Evolutionary conservation across 177 flowering plant genomes (phyloP), one percentile per base, ranked within the genome.

Genomic region (Telopea speciosissima): DNA sequence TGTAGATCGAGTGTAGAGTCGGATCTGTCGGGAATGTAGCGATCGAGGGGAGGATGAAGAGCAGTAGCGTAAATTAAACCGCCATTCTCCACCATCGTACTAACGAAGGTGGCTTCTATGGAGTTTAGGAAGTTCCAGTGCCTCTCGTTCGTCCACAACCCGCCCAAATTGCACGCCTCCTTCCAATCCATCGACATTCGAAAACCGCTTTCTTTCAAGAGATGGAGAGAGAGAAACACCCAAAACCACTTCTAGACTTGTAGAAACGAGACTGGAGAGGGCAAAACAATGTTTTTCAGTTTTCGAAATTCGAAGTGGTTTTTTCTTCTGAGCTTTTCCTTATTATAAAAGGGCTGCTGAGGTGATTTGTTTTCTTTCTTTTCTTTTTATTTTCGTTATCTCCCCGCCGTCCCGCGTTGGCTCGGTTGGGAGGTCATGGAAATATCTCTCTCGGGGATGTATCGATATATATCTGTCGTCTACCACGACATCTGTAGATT

Each of bases 21-120:
- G 6, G 71, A 62, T 13, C 59, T 68, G 31, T 68, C 75, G 1
- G 75, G 75, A n/a, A 73, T 44, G 52, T 62, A 73, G n/a, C 75
- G 75, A 49, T 73, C 68, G 19, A 73, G 67, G 31, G 23, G 70
- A 28, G 26, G 62, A 67, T 14, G 16, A 65, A 3, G 54, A 65
- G 19, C 36, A 26, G 65, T 14, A 1, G 36, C 65, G 40, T 28
- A 28, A 6, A 17, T 14, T 28, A 63, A 22, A 40, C 52, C 25
- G 68, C 63, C 67, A 14, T 65, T 70, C 14, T 72, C 71, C 1
- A 79, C 36, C 85, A 84, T 82, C 52, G 79, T 62, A 13, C 74
- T 80, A 33, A 84, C 85, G 36, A 84, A 84, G 8, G 85, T 68
- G 0, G 81, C 77, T 66, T 83, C 86, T 76, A 83, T 73, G 10